Base-by-base conservation (phyloP, 495 filamentous ascomycete species). In the Margaritispora aquatica region DNA sequence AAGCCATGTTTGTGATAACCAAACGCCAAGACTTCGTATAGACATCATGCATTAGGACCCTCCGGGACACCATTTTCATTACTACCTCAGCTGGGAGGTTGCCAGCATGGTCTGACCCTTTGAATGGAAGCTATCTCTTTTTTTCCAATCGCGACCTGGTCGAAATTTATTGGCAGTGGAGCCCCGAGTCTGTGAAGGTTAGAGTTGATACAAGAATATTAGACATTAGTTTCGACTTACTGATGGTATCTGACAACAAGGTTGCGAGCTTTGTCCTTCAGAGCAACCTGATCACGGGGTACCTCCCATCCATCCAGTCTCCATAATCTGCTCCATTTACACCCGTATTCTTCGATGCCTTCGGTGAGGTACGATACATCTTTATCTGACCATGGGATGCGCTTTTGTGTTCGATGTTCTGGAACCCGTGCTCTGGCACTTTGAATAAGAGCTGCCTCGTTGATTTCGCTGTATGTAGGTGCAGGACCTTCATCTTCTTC, bases 201-300 rank as follows among this genome's bases (percentile, higher is more conserved):
- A 34, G 17, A 22, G 10, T 15, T 44, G 10, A 24, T 58, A 46
- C 2, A 31, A 20, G 13, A n/a, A 1, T 1, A 41, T 7, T 27
- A 36, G 31, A 27, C 4, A n/a, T 4, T 21, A 61, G n/a, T n/a
- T 22, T 54, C 44, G 15, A 74, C 78, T 68, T 71, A 84, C 79
- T 80, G 82, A 3, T 87, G 68, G 55, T 74, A 83, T 56, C 76
- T 77, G 34, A 81, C 76, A 63, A 86, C 87, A 54, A 88, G 65
- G 57, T 85, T 77, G 9, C 84, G 74, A 47, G 83, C 86, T 68
- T 87, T 89, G 71, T 89, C 85, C 27, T 85, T 86, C 20, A 88
- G 67, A 22, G 76, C 78, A 48, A 85, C 82, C 62, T 87, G 83
- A 0, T 66, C 62, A 7, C 62, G 57, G 29, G 77, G 66, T 29